Base-by-base conservation (phyloP, 2,329 filamentous ascomycete genomes). In the Fusarium chaquense region DNA sequence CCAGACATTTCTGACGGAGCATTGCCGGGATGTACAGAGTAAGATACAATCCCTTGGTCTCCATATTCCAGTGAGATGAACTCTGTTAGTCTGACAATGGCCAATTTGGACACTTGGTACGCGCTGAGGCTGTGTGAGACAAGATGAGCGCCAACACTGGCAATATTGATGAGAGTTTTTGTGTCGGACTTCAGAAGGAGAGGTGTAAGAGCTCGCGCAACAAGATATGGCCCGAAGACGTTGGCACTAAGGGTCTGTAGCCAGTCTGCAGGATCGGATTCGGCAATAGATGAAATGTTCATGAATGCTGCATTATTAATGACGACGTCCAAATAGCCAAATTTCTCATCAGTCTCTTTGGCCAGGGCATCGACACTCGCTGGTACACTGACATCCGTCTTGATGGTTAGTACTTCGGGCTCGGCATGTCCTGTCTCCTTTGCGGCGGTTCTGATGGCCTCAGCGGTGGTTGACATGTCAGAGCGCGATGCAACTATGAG, bases 61-160 rank as follows among this genome's bases (percentile, higher is more conserved):
- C 41, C 44, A 18, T 71, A 69, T 24, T 71, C 68, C 3, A 40
- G 24, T 3, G 53, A 50, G 15, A 66, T 52, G 4, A 71, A 71
- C 15, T 69, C 69, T 3, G 68, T 59, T 11, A 71, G n/a, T 38
- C 69, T 59, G 20, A 59, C 26, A 16, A 71, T 33, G 0, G 68
- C 68, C 4, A 71, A n/a, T n/a, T 71, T 71, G 0, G 68, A 64
- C 6, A 65, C 66, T 4, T 71, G 54, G 20, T 71, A 71, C 0
- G 60, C 54, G 38, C 68, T 71, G 3, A 69, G 33, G 6, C n/a
- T 35, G 1, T 58, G 65, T 1, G 59, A 66, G 4, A 71, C 26
- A 1, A 65, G 62, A n/a, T 65, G 61, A 8, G 61, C 61, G 2
- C 61, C 61, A 16, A 64, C 61, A 3, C 61, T 64, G 6, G 58